Evolutionary conservation across 768 basidiomycete species (phyloP), one percentile per base, ranked within the genome.

Genomic region (Suillus plorans): DNA sequence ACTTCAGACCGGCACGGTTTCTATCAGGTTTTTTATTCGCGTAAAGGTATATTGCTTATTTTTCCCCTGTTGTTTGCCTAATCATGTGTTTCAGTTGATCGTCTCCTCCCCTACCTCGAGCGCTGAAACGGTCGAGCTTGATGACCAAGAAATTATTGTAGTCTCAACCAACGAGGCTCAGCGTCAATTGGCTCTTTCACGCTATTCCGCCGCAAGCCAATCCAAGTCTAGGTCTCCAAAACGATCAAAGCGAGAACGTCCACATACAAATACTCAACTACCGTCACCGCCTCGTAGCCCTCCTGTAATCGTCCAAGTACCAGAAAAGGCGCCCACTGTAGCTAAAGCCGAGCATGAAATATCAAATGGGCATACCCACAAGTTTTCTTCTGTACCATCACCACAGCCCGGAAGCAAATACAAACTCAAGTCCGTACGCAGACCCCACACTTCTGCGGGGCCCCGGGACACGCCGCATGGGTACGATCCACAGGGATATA

Each of bases 391-490:
- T 25, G 69, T 69, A 50, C 75, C 76, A 13, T 71, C 72, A 20
- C 75, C 78, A 62, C 74, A 76, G 66, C 68, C 72, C 53, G 66
- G 45, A 56, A 71, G 68, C 69, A 70, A 66, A 67, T 73, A 63
- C 64, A 77, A 70, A 65, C 64, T 63, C 68, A 80, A 73, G 68
- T 63, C 74, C 52, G 73, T 77, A 45, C 81, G 86, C 64, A 78
- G 90, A 55, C 90, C 90, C 41, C 89, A 92, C 71, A 91, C 90
- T 28, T 89, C 87, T 64, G 89, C 88, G n/a, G 89, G 90, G 14
- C 87, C 86, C 34, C 79, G 87, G 64, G 89, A 90, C 71, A 82
- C 80, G 72, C 73, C 81, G 37, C 73, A 74, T 60, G 76, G 68
- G 58, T 66, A 70, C 59, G 74, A 69, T 61, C 60, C 64, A 44